Evolutionary conservation across 192 early-diverging fungal species (phyloP).

Genomic region (Dimargaris cristalligena): DNA sequence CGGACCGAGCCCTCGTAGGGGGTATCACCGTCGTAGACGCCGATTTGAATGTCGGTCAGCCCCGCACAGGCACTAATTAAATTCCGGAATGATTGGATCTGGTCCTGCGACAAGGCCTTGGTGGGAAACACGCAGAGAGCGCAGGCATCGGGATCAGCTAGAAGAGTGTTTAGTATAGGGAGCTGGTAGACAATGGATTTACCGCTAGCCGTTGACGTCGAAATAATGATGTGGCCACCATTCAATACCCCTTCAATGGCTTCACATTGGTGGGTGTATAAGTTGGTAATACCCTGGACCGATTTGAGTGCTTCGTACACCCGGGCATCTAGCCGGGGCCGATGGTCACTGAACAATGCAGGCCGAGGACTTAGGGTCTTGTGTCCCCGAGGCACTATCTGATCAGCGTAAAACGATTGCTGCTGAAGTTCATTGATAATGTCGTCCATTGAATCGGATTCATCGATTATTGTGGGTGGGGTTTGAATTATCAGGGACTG

Average conservation of each 20-base stretch:
- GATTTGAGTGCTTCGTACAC: neutral
- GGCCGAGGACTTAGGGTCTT: neutral
- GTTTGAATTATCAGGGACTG: neutral
- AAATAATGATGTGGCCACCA: constrained; percentile 38
- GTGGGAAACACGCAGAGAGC: constrained; percentile 61
- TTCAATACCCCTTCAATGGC: constrained; percentile 35
- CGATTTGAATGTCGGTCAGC: constrained; percentile 19
- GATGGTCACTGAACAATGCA: neutral
- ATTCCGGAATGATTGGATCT: constrained; percentile 30
- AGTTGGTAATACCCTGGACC: constrained; percentile 15
- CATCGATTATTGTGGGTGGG: neutral
- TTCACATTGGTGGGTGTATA: constrained; percentile 59
- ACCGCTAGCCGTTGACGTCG: constrained; percentile 63
- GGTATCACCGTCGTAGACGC: constrained; percentile 52
- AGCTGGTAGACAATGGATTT: constrained; percentile 69
- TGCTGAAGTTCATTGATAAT: neutral
- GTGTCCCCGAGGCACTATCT: neutral
- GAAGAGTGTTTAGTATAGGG: constrained; percentile 36
- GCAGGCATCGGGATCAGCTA: constrained; percentile 18
- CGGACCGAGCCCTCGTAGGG: constrained; percentile 20
- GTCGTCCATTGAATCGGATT: neutral
- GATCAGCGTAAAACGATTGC: neutral
- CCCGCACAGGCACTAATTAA: constrained; percentile 17
- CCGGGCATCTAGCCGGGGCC: neutral
- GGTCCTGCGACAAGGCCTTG: constrained; percentile 71